Evolutionary conservation across 2,329 filamentous ascomycete species (phyloP).

Genomic region (Fonsecaea monophora): DNA sequence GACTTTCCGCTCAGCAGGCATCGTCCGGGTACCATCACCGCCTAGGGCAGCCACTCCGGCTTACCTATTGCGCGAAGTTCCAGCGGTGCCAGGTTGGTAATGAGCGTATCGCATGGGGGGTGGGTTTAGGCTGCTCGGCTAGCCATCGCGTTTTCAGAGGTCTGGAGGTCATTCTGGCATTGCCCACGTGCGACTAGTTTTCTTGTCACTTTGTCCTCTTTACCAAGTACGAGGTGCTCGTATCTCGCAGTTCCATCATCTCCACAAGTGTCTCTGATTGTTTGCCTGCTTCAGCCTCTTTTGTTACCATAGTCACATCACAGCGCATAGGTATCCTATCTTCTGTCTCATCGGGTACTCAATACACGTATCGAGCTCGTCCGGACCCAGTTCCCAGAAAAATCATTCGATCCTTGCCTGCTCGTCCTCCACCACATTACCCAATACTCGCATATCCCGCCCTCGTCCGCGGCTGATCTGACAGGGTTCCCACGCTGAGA

Average conservation of each 20-base stretch:
- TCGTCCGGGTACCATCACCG: not conserved
- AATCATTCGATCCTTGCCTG: not conserved
- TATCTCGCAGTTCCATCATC: not conserved
- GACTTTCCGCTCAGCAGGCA: conserved; percentile 14
- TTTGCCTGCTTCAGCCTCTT: not conserved
- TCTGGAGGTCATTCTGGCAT: not conserved
- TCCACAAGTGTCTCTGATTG: not conserved
- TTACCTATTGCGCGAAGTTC: not conserved
- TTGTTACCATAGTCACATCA: not conserved
- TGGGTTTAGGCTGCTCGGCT: conserved; percentile 15
- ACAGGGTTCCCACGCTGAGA: conserved; percentile 15
- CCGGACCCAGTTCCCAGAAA: not conserved
- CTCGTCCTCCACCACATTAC: conserved; percentile 8
- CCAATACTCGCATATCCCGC: conserved; percentile 12
- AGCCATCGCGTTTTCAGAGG: conserved; percentile 16
- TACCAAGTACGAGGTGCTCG: no score
- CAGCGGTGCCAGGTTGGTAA: not conserved
- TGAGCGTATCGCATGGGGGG: conserved; percentile 8
- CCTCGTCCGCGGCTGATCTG: conserved; percentile 9
- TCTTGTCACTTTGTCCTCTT: no score
- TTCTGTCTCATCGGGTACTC: no score
- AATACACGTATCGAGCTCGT: not conserved
- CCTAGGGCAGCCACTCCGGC: not conserved
- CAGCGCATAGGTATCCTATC: not conserved
- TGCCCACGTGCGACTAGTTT: conserved; percentile 10